A percentile compares a stretch with the other conserved stretches of the same genome.
These are phyloP conservation scores for Geosmithia flava DNA, from an alignment of 2,329 filamentous ascomycete genomes.

Conservation along the genomic window DNA sequence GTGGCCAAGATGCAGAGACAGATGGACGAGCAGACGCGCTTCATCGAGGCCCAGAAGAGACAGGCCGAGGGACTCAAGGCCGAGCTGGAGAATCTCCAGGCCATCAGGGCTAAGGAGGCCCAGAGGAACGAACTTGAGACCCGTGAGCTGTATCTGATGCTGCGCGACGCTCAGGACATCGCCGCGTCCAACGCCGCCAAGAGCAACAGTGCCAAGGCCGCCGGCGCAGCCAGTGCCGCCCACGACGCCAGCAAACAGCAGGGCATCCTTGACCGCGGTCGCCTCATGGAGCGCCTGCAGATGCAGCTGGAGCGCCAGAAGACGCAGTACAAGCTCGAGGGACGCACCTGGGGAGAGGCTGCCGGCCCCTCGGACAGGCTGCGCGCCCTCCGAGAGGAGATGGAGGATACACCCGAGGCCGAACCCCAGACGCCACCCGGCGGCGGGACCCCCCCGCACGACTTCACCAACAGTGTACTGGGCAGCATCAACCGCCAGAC, in stretches of 20 bases:
- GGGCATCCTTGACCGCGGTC: constrained; percentile 86
- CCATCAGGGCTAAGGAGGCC: constrained; percentile 76
- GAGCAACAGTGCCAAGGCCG: constrained; percentile 30
- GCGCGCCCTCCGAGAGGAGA: constrained; percentile 83
- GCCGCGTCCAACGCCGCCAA: constrained; percentile 71
- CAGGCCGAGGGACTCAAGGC: constrained; percentile 82
- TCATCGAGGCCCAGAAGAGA: constrained; percentile 79
- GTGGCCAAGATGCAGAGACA: constrained; percentile 89
- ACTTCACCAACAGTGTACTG: constrained; percentile 62
- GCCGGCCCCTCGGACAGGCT: constrained; percentile 83
- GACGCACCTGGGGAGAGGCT: constrained; percentile 74
- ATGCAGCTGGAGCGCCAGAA: constrained; percentile 95
- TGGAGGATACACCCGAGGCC: constrained; percentile 59
- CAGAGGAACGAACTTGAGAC: constrained; percentile 95
- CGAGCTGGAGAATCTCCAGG: constrained; percentile 77
- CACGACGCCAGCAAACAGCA: constrained; percentile 64
- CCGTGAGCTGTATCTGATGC: constrained; percentile 93
- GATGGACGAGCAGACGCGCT: constrained; percentile 79
- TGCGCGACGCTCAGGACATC: constrained; percentile 92
- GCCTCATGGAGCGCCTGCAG: constrained; percentile 84
- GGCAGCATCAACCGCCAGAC: constrained; percentile 56
- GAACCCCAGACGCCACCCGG: constrained; percentile 32
- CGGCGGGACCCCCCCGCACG: constrained; percentile 38
- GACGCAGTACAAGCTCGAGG: constrained; percentile 94
- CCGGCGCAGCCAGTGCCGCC: not conserved